Percentiles rank a stretch among this genome's conserved stretches.
These are phyloP conservation scores for Kwoniella heveanensis DNA, from an alignment of 768 basidiomycete species.

Conservation along the genomic window DNA sequence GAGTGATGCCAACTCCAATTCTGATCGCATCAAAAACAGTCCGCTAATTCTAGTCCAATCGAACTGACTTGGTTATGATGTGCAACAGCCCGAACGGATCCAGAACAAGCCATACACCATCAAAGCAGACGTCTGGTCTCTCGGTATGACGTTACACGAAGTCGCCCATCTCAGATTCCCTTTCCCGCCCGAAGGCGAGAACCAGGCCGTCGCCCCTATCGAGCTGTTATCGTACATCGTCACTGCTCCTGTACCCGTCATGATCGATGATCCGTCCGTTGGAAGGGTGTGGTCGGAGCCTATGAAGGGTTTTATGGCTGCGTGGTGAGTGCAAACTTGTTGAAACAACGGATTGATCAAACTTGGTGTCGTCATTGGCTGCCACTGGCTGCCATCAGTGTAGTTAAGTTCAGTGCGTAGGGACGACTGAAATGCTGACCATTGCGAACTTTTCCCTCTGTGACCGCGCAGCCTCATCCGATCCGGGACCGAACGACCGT, in stretches of 20 bases:
- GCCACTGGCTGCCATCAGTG: no score
- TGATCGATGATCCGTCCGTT: slow-evolving; percentile 48
- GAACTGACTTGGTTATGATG: background rate
- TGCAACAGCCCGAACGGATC: slow-evolving; percentile 55
- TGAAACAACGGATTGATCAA: no score
- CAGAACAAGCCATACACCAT: slow-evolving; percentile 55
- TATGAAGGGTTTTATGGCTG: slow-evolving; percentile 89
- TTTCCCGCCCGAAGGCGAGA: slow-evolving; percentile 58
- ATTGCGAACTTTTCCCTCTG: background rate
- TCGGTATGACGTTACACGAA: slow-evolving; percentile 56
- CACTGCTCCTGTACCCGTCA: slow-evolving; percentile 52
- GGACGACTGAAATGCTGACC: no score
- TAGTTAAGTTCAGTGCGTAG: no score
- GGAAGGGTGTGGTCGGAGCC: slow-evolving; percentile 67
- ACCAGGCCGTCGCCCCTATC: slow-evolving; percentile 80
- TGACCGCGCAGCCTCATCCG: slow-evolving; percentile 66
- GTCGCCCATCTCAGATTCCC: slow-evolving; percentile 57
- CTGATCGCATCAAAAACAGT: slow-evolving; percentile 2
- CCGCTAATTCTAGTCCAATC: background rate
- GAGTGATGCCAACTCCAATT: slow-evolving; percentile 23
- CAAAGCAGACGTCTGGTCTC: slow-evolving; percentile 58
- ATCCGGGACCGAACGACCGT: slow-evolving; percentile 69
- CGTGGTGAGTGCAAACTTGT: slow-evolving; percentile 78
- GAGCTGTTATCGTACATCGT: slow-evolving; percentile 91
- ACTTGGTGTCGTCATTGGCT: no score